Evolutionary conservation across 352 stramenopile genomes (phyloP), one percentile per base, ranked within the genome.

Genomic region (Globisporangium nunn): DNA sequence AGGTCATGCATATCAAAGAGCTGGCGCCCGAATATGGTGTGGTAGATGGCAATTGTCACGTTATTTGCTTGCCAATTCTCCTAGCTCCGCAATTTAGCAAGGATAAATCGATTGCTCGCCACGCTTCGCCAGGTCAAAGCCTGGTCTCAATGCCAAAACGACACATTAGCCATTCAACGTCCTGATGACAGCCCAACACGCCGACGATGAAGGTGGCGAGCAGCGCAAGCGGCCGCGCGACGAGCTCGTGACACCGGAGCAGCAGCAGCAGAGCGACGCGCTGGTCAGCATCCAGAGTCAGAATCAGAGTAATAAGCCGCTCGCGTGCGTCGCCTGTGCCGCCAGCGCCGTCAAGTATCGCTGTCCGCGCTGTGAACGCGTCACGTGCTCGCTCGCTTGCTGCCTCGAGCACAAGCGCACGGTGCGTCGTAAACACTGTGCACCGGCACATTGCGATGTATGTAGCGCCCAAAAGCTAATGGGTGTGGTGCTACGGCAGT

Each of bases 321-420:
- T 70, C 3, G 52, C 44, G n/a, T 94, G 84, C 66, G 61, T 57
- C 48, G 64, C 62, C 10, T 94, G 84, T 51, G 63, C 61, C 33
- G 66, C 60, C 11, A 61, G 23, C 18, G 63, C 80, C 49, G 77
- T 91, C 68, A 94, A 94, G 70, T 94, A 94, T 61, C 81, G 84
- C 50, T 94, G 84, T 74, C 84, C 84, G 40, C 71, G 80, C 54
- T 94, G 84, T 56, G 84, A 94, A 61, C 77, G 81, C 58, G 76
- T 91, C 67, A 91, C 84, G 54, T 94, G 84, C 61, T 91, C 81
- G 46, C 63, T 94, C 49, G 61, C 67, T 15, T 94, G 84, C 69
- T 94, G 84, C 52, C 49, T 91, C 28, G 74, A 60, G 12, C 84
- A 94, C 71, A 94, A 94, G 70, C 90, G 85, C 40, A 49, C 87